A percentile compares a stretch with the other conserved stretches of the same genome.
Conservation (phyloP, 148 eudicot species). For the Fallopia convolvulus region DNA sequence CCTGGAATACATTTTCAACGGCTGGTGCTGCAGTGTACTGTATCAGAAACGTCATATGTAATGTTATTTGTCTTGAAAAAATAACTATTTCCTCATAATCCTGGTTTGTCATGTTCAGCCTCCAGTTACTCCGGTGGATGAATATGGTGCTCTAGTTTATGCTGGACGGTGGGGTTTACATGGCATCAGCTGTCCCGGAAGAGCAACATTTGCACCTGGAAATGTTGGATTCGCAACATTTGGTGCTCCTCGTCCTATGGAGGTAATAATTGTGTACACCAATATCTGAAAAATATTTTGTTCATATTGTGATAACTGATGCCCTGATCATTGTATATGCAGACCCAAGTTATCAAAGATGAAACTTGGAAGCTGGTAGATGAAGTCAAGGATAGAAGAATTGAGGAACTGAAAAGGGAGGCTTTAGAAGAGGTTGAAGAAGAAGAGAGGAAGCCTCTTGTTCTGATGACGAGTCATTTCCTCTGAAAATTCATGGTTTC, state of each 20-base stretch:
- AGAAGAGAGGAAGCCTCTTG: slow-evolving; percentile 51
- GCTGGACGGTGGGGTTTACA: slow-evolving; percentile 88
- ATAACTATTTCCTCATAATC: not conserved
- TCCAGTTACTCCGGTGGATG: slow-evolving; percentile 50
- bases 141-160: slow-evolving; percentile 73
- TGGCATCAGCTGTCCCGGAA: slow-evolving; percentile 79
- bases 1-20: no score
- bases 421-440: slow-evolving; percentile 43
- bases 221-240: slow-evolving; percentile 80
- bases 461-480: slow-evolving; percentile 78
- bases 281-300: not conserved
- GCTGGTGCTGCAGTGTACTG: no score
- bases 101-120: slow-evolving; percentile 31
- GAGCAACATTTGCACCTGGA: slow-evolving; percentile 91
- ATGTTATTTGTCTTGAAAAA: not conserved
- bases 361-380: slow-evolving; percentile 82
- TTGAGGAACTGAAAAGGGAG: slow-evolving; percentile 53
- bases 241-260: slow-evolving; percentile 93
- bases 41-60: no score
- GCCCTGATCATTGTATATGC: slow-evolving; percentile 8
- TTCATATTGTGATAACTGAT: not conserved
- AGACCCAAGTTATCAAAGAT: slow-evolving; percentile 72
- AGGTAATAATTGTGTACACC: slow-evolving; percentile 25
- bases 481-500: slow-evolving; percentile 20
- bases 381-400: slow-evolving; percentile 58